phyloP scores from a whole-genome alignment of 805 yeast genomes.

The Starmerella riodocensis region DNA sequence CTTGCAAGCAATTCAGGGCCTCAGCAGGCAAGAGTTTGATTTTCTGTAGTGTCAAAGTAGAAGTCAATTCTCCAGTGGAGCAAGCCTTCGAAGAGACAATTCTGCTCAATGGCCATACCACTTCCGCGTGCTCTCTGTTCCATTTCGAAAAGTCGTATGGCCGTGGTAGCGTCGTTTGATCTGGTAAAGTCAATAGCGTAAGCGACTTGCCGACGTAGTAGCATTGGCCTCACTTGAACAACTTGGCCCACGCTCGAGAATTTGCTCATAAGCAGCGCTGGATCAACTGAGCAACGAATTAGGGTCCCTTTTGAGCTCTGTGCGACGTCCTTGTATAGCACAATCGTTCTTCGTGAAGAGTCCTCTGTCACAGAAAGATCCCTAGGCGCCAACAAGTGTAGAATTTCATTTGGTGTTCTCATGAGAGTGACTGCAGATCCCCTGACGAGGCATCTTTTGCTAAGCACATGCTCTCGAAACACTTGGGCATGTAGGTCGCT shows the following conservation, averaged over 20 bases:
- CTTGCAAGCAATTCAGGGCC: too few relatives aligned
- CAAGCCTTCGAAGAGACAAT: too few relatives aligned
- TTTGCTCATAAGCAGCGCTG: constrained; percentile 3
- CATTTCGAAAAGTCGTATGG: constrained; percentile 16
- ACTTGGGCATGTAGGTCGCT: constrained; percentile 1
- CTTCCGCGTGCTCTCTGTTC: too few relatives aligned
- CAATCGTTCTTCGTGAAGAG: constrained; percentile 2
- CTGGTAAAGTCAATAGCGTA: constrained; percentile 18
- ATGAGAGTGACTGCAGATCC: constrained; percentile 1
- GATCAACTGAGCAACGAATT: too few relatives aligned
- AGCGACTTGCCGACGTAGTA: constrained; percentile 10
- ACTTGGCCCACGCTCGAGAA: constrained; percentile 14
- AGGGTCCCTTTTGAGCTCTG: not conserved
- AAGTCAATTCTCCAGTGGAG: too few relatives aligned
- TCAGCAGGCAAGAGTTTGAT: too few relatives aligned
- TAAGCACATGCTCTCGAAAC: constrained; percentile 1
- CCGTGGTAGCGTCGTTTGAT: constrained; percentile 15
- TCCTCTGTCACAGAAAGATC: too few relatives aligned
- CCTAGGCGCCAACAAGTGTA: not conserved
- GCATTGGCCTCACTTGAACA: constrained; percentile 20
- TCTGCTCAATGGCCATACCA: too few relatives aligned
- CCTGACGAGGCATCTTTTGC: constrained; percentile 3
- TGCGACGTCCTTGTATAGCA: not conserved
- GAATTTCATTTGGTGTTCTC: not conserved
- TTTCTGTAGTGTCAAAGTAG: too few relatives aligned